These are phyloP conservation scores for Paspalum notatum DNA, from an alignment of 176 grass and related monocot species.

Conservation along the genomic window DNA sequence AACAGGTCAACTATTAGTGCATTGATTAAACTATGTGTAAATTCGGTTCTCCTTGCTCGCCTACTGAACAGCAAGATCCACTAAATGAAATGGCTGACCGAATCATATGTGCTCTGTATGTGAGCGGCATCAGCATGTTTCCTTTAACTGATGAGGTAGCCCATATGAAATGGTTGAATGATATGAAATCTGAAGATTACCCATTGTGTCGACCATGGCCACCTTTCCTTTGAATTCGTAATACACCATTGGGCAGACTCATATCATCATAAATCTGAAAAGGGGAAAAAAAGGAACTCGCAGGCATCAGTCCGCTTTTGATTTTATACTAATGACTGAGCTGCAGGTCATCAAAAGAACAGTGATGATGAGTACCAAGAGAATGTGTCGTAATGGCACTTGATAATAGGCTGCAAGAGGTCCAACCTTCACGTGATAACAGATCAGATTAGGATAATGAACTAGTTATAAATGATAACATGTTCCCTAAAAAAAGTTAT, in stretches of 20 bases:
- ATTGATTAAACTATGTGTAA: constrained; percentile 12
- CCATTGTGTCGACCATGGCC: constrained; percentile 95
- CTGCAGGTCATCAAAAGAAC: constrained; percentile 29
- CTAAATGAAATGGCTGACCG: constrained; percentile 11
- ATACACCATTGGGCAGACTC: constrained; percentile 86
- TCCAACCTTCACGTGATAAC: constrained; percentile 55
- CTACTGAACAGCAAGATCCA: constrained; percentile 6
- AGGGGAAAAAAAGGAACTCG: neutral
- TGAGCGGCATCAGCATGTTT: constrained; percentile 27
- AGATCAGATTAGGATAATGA: constrained; percentile 32
- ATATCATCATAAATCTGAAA: constrained; percentile 91
- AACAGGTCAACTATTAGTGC: constrained; percentile 23
- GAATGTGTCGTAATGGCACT: constrained; percentile 87
- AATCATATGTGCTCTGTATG: constrained; percentile 10
- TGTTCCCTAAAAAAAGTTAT: neutral
- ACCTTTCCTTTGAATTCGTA: constrained; percentile 84
- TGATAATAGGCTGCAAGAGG: constrained; percentile 92
- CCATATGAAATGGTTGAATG: constrained; percentile 21
- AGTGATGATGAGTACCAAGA: constrained; percentile 59
- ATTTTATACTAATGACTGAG: constrained; percentile 24
- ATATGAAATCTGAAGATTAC: constrained; percentile 47
- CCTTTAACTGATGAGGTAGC: constrained; percentile 6
- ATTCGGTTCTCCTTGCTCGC: neutral
- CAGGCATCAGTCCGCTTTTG: constrained; percentile 18
- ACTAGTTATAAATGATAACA: constrained; percentile 10